These are phyloP conservation scores for Malassezia vespertilionis DNA, from an alignment of 1,284 basidiomycete genomes.

Conservation along the genomic window DNA sequence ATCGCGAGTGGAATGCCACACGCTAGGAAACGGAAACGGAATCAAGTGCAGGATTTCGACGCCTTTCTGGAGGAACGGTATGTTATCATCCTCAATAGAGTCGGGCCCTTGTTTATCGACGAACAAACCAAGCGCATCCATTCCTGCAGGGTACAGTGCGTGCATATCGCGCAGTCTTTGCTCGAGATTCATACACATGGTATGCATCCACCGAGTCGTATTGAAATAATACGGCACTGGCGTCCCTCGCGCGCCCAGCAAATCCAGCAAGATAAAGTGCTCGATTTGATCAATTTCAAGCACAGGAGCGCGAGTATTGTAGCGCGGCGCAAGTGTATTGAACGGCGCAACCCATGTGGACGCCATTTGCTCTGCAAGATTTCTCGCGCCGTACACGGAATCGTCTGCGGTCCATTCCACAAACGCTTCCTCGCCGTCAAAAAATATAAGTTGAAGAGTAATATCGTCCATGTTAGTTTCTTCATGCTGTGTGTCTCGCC, in stretches of 20 bases:
- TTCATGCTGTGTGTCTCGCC: constrained; percentile 2
- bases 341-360: constrained; percentile 4
- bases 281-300: constrained; percentile 43
- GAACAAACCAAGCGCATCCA: background rate
- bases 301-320: constrained; percentile 16
- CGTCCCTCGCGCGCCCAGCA: constrained; percentile 33
- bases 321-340: background rate
- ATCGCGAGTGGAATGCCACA: constrained; percentile 89
- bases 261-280: constrained; percentile 39
- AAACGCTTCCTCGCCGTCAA: constrained; percentile 97
- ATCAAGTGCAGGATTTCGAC: constrained; percentile 87
- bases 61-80: constrained; percentile 73
- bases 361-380: constrained; percentile 4
- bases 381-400: constrained; percentile 71
- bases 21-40: constrained; percentile 71
- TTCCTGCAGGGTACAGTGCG: constrained; percentile 21
- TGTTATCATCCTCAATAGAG: constrained; percentile 83
- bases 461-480: constrained; percentile 52
- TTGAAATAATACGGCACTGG: constrained; percentile 31
- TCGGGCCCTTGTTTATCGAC: constrained; percentile 48
- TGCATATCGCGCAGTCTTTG: constrained; percentile 15
- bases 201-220: constrained; percentile 32
- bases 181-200: constrained; percentile 24
- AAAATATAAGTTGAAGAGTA: constrained; percentile 87
- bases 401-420: constrained; percentile 76